Evolutionary conservation across 2,329 filamentous ascomycete genomes (phyloP), one percentile per base, ranked within the genome.

Genomic region (Talaromyces marneffei): DNA sequence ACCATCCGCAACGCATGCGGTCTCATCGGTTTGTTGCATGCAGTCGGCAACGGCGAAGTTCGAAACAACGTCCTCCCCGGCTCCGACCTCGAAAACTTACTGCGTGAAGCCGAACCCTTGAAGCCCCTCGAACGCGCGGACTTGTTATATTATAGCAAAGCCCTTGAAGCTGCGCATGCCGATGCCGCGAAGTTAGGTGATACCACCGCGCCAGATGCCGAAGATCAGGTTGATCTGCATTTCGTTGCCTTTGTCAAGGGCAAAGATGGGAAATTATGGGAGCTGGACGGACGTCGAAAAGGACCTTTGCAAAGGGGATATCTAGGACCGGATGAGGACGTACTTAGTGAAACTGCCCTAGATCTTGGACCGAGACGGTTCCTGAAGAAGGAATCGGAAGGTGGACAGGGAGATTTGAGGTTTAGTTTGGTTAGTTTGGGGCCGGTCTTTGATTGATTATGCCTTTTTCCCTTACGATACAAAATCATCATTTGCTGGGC

Each of bases 1-100:
- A 97, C 92, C 0, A 97, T 97, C 69, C 85, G 89, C 63, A 96
- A 97, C 73, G 91, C 93, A 0, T 97, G 93, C 74, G 93, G 93
- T 0, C 78, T 96, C 48, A 96, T 97, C 79, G 94, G 90, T 0
- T 77, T 97, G 29, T 74, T 97, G 50, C 94, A 97, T 72, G 89
- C 88, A 18, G 85, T 91, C 0, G 82, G 83, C 50, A 99, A 97
- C 74, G 92, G 92, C 0, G 81, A 82, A 1, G 88, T 90, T 0
- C 78, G 83, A 60, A 76, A 78, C 3, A 83, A 87, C 58, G 83
- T 96, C 59, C 75, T 83, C 79, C 73, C 63, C 69, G 77, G 68
- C 8, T 77, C 70, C 16, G 75, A 78, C 65, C 65, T 80, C 31
- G 75, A 78, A 57, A 80, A 79, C 7, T 79, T 99, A 16, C 78